Percentiles rank a stretch among this genome's conserved stretches.
These are phyloP conservation scores for Serendipita sp. DNA, from an alignment of 768 basidiomycete species.

Conservation along the genomic window DNA sequence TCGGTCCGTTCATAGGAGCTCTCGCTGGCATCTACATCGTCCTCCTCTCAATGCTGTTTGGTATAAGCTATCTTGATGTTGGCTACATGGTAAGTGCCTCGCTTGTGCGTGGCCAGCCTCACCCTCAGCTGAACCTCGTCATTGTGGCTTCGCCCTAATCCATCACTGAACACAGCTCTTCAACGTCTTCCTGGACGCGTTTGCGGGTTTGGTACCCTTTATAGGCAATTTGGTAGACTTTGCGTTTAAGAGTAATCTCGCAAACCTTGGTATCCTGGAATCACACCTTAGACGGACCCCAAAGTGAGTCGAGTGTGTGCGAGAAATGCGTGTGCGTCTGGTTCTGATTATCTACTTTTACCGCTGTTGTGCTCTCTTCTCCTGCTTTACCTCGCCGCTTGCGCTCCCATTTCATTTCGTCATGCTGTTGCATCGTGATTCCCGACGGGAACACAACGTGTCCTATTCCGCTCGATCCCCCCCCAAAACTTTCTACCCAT, in stretches of 20 bases:
- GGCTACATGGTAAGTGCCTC: not conserved
- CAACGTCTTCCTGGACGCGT: constrained; percentile 6
- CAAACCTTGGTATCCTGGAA: constrained; percentile 7
- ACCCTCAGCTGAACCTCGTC: not conserved
- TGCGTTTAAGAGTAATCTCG: constrained; percentile 9
- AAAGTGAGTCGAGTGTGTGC: not conserved
- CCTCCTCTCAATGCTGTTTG: not conserved
- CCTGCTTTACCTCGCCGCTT: no score
- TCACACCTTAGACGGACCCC: not conserved
- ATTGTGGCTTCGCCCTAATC: no score
- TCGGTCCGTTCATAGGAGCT: constrained; percentile 7
- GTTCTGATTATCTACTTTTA: no score
- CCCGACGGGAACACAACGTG: no score
- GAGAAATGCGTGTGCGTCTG: no score
- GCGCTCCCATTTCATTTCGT: no score
- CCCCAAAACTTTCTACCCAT: not conserved
- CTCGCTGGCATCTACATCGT: not conserved
- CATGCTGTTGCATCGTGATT: no score
- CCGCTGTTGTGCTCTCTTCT: no score
- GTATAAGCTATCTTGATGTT: not conserved
- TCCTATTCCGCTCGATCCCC: no score
- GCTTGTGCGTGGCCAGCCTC: not conserved
- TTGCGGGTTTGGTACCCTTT: constrained; percentile 2
- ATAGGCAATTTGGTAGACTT: constrained; percentile 1
- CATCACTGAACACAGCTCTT: not conserved